A percentile compares a stretch with the other conserved stretches of the same genome.
These are phyloP conservation scores for Rhododendron ferrugineum DNA, from an alignment of 148 eudicot species.

Conservation along the genomic window DNA sequence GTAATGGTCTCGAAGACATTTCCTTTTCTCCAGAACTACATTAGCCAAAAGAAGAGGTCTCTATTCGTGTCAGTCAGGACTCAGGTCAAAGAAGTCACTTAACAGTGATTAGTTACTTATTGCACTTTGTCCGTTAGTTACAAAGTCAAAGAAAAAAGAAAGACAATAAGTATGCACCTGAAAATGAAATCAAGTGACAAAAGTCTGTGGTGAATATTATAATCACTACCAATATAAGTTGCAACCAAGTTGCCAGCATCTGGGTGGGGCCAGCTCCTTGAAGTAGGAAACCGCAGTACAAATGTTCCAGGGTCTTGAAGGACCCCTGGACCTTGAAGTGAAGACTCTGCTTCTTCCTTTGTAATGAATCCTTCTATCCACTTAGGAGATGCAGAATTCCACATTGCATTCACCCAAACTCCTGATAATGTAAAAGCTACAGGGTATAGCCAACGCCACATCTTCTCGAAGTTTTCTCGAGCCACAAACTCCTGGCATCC, in stretches of 20 bases:
- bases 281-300: constrained; percentile 83
- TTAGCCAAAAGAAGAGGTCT: constrained; percentile 3
- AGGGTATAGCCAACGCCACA: constrained; percentile 96
- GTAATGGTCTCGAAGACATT: constrained; percentile 35
- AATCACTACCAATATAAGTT: constrained; percentile 75
- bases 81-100: not conserved
- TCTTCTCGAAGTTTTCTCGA: constrained; percentile 65
- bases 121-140: not conserved
- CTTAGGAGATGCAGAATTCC: constrained; percentile 56
- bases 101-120: not conserved
- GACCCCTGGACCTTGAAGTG: constrained; percentile 49
- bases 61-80: not conserved
- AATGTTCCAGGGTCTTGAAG: constrained; percentile 82
- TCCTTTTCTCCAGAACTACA: constrained; percentile 35
- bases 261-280: constrained; percentile 99
- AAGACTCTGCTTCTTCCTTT: constrained; percentile 85
- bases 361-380: constrained; percentile 92
- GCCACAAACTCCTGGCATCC: constrained; percentile 58
- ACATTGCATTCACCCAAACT: constrained; percentile 44
- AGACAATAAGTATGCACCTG: constrained; percentile 41
- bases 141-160: not conserved
- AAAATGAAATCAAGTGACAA: constrained; percentile 56
- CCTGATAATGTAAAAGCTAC: constrained; percentile 75
- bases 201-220: constrained; percentile 64
- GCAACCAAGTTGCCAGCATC: constrained; percentile 90